A percentile compares a stretch with the other conserved stretches of the same genome.
Evolutionary conservation across 352 stramenopile genomes (phyloP).

Genomic region (Pythium insidiosum): DNA sequence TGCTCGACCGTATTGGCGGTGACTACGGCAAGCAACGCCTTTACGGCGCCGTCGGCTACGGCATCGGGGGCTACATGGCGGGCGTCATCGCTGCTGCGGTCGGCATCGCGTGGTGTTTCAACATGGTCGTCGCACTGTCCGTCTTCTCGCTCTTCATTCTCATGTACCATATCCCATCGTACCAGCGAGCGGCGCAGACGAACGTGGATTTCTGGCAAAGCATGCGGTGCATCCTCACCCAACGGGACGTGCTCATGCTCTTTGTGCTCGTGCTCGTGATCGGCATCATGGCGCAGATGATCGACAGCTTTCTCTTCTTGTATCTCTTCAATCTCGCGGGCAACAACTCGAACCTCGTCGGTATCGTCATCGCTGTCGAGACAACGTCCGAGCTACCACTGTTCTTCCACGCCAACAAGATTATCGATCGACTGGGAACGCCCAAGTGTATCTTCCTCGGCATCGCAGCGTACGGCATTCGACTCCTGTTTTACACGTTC

Average conservation of each 20-base stretch:
- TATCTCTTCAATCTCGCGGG: constrained; percentile 66
- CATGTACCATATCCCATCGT: constrained; percentile 36
- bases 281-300: constrained; percentile 45
- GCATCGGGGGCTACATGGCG: constrained; percentile 51
- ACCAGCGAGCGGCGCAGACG: constrained; percentile 20
- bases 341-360: constrained; percentile 52
- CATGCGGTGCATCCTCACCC: constrained; percentile 32
- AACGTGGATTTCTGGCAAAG: constrained; percentile 29
- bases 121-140: constrained; percentile 58
- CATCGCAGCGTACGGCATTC: constrained; percentile 41
- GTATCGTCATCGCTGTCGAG: constrained; percentile 57
- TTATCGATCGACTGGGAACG: constrained; percentile 52
- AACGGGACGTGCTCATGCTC: constrained; percentile 53
- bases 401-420: constrained; percentile 69
- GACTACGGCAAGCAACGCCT: constrained; percentile 76
- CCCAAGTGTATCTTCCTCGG: constrained; percentile 40
- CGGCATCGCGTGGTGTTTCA: constrained; percentile 74
- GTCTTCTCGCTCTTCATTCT: constrained; percentile 51
- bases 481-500: constrained; percentile 55
- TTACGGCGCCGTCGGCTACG: constrained; percentile 63
- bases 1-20: constrained; percentile 46
- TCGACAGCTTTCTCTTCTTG: constrained; percentile 67
- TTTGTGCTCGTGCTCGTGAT: constrained; percentile 60
- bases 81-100: constrained; percentile 47
- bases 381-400: constrained; percentile 65